These are phyloP conservation scores for Candolleomyces aberdarensis DNA, from an alignment of 768 basidiomycete species.

Conservation along the genomic window DNA sequence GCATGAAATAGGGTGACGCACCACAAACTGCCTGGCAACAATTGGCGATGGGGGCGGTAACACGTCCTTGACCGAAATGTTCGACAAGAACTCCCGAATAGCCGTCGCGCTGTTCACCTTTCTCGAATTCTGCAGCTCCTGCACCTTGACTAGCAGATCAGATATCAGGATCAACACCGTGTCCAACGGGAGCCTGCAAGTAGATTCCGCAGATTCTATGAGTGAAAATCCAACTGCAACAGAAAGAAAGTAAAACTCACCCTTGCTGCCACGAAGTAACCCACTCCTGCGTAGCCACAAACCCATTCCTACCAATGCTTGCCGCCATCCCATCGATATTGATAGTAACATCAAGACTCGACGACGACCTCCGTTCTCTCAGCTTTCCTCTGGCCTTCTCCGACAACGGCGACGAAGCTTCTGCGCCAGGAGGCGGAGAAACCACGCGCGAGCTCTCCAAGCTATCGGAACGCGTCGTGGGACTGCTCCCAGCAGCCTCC, in stretches of 20 bases:
- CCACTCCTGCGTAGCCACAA: conserved; percentile 97
- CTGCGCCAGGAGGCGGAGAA: conserved; percentile 10
- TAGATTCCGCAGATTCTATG: neutral
- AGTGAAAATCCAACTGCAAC: neutral
- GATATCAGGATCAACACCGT: conserved; percentile 84
- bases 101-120: conserved; percentile 52
- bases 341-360: conserved; percentile 35
- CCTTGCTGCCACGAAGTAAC: conserved; percentile 97
- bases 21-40: conserved; percentile 71
- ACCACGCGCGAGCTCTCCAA: neutral
- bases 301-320: conserved; percentile 85
- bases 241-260: conserved; percentile 36
- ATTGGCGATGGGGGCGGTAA: conserved; percentile 69
- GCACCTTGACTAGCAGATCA: conserved; percentile 82
- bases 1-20: conserved; percentile 32
- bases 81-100: conserved; percentile 73
- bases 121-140: conserved; percentile 65
- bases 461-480: conserved; percentile 1
- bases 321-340: conserved; percentile 65
- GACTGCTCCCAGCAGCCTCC: neutral
- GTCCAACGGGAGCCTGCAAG: conserved; percentile 77
- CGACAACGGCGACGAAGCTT: conserved; percentile 40
- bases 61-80: conserved; percentile 64
- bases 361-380: conserved; percentile 50
- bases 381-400: conserved; percentile 94